Evolutionary conservation across 2,329 filamentous ascomycete genomes (phyloP).

Genomic region (Colletotrichum sp.): DNA sequence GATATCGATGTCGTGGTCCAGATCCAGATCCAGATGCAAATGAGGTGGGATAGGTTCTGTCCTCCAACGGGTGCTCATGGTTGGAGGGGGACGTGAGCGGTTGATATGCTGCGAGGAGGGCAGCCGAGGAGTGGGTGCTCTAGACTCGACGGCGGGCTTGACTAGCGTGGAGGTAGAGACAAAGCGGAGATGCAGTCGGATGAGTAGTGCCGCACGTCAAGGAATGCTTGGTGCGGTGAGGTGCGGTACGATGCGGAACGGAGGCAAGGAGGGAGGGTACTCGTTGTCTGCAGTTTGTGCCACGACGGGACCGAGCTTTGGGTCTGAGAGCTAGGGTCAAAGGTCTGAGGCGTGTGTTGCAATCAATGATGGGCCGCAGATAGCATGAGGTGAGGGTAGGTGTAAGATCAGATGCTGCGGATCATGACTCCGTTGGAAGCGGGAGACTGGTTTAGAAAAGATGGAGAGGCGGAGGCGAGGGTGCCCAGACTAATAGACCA

Average conservation of each 20-base stretch:
- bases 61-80: constrained; percentile 25
- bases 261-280: neutral
- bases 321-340: constrained; percentile 13
- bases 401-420: neutral
- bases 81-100: neutral
- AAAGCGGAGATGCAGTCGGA: constrained; percentile 18
- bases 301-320: constrained; percentile 11
- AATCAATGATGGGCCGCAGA: neutral
- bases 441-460: neutral
- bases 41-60: constrained; percentile 24
- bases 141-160: constrained; percentile 13
- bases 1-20: neutral
- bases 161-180: constrained; percentile 6
- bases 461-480: neutral
- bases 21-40: constrained; percentile 18
- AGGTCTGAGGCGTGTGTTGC: constrained; percentile 6
- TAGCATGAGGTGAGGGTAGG: neutral
- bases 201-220: neutral
- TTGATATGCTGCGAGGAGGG: constrained; percentile 9
- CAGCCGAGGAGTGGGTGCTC: neutral
- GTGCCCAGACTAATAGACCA: neutral
- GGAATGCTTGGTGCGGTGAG: neutral
- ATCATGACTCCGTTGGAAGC: neutral
- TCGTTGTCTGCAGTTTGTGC: neutral
- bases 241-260: neutral